Percentiles rank a stretch among this genome's conserved stretches.
These are phyloP conservation scores for Geranium incanum DNA, from an alignment of 441 rosid species.

Conservation along the genomic window DNA sequence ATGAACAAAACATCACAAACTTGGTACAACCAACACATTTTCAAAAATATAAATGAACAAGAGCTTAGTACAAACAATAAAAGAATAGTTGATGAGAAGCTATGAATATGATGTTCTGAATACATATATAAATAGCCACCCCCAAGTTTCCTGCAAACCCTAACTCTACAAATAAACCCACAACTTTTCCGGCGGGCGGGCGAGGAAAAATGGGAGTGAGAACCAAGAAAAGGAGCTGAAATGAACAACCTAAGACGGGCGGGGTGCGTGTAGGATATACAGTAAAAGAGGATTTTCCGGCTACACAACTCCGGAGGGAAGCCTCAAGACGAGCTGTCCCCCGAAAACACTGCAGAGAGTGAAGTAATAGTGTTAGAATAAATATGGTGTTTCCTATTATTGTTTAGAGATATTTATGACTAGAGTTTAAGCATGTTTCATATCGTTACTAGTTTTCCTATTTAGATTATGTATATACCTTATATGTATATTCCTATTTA, in stretches of 20 bases:
- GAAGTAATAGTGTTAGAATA: neutral
- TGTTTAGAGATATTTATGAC: no score
- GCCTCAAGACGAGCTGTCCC: constrained; percentile 93
- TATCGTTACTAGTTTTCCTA: no score
- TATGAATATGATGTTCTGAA: constrained; percentile 18
- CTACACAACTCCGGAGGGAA: constrained; percentile 94
- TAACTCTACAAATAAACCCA: constrained; percentile 33
- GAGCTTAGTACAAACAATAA: constrained; percentile 10
- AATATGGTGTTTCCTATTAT: neutral
- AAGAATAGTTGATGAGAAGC: neutral
- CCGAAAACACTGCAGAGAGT: constrained; percentile 70
- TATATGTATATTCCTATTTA: no score
- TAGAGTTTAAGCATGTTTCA: no score
- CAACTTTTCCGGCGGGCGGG: constrained; percentile 7
- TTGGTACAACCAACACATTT: neutral
- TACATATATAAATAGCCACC: constrained; percentile 27
- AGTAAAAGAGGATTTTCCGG: constrained; percentile 14
- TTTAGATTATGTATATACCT: no score
- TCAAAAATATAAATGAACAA: neutral
- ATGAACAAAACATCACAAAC: neutral
- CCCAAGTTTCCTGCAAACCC: constrained; percentile 22
- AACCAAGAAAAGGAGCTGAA: neutral
- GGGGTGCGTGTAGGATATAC: constrained; percentile 13
- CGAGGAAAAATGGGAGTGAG: constrained; percentile 18
- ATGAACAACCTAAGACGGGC: constrained; percentile 14